These are phyloP conservation scores for Lanmaoa pseudosensibilis DNA, from an alignment of 768 basidiomycete species.

Conservation along the genomic window DNA sequence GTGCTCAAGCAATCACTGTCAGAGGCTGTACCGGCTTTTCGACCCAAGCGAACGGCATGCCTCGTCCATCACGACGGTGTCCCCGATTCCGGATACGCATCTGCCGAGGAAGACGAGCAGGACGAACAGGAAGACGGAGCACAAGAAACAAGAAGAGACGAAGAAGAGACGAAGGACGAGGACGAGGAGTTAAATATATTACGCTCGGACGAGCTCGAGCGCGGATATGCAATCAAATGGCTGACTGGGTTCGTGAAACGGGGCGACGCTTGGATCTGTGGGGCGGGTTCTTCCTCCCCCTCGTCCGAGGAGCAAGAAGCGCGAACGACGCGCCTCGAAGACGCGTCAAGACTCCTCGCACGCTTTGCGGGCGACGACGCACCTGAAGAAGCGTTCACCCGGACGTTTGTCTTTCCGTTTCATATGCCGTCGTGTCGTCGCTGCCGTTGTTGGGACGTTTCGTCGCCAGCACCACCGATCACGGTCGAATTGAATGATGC, in stretches of 20 bases:
- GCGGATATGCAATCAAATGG: constrained; percentile 70
- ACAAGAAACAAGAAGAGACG: constrained; percentile 17
- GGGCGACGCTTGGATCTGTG: constrained; percentile 50
- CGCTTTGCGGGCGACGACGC: constrained; percentile 46
- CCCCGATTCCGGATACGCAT: constrained; percentile 79
- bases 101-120: constrained; percentile 62
- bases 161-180: background rate
- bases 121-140: constrained; percentile 20
- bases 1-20: constrained; percentile 21
- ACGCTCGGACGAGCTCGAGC: constrained; percentile 65
- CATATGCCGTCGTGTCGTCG: constrained; percentile 4
- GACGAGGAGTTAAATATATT: constrained; percentile 43
- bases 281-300: constrained; percentile 15
- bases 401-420: constrained; percentile 53
- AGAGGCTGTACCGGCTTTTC: constrained; percentile 21
- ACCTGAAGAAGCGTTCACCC: constrained; percentile 44
- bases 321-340: constrained; percentile 50
- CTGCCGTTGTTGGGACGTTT: background rate
- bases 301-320: constrained; percentile 39
- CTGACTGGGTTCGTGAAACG: constrained; percentile 66
- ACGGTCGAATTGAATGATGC: constrained; percentile 69
- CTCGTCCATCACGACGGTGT: constrained; percentile 43
- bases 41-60: constrained; percentile 21
- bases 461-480: constrained; percentile 21
- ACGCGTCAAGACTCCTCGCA: constrained; percentile 58